Base-by-base conservation (phyloP, 805 yeast genomes). In the Kuraishia piskuri region DNA sequence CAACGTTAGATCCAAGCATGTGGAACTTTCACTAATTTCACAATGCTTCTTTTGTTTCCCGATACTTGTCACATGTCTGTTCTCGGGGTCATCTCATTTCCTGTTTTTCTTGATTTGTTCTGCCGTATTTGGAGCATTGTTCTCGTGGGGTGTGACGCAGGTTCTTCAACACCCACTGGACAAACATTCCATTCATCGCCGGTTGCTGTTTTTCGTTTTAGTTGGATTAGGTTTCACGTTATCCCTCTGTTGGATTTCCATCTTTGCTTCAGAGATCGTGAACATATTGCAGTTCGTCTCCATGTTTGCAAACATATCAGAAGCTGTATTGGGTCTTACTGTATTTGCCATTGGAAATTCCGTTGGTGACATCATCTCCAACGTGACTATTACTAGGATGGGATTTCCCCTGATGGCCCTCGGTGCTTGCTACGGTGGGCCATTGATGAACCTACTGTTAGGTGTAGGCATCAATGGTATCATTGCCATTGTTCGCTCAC, bases 391-490 rank as follows among this genome's bases (percentile, higher is more conserved):
- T 23, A 90, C 96, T 0, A 73, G 73, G 54, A 78, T 88, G 76
- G 96, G 96, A 0, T 83, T 81, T 69, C 88, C 96, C 0, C 76
- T 86, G 49, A 87, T 92, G 87, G 97, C 97, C 0, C 73, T 94
- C n/a, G 88, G 94, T 25, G 97, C 97, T 0, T 91, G 98, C 63
- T 86, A 91, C 65, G 98, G 97, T 0, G 90, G 97, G 1, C 98
- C 98, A 0, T 68, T 92, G 54, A 66, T 94, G 46, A 86, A 90
- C 52, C 71, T 86, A 47, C 70, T 94, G 10, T 73, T 91, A 45
- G 96, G 97, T 0, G 70, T 92, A 55, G 97, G 97, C 0, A 61
- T 85, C 4, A 86, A 88, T 59, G 90, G 92, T 0, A 56, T 88
- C 36, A 55, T 83, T 0, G 68, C 77, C 7, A 68, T 73, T 46